These are phyloP conservation scores for Fusarium falciforme DNA, from an alignment of 2,329 filamentous ascomycete species.

Conservation along the genomic window DNA sequence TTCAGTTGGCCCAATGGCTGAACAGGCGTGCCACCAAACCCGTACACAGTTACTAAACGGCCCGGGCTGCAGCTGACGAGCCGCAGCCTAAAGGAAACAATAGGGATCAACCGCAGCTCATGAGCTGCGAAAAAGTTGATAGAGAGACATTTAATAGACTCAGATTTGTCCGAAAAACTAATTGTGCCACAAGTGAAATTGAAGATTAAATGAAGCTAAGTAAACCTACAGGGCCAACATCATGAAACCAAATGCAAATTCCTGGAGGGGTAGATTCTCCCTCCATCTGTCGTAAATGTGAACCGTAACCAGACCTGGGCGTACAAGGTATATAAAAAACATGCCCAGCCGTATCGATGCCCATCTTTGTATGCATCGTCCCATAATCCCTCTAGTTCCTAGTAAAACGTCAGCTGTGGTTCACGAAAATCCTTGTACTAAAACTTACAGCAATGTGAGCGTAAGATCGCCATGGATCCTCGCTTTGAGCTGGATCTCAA, in stretches of 20 bases:
- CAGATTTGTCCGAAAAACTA: neutral
- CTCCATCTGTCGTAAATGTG: neutral
- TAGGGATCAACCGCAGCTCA: neutral
- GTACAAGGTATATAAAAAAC: neutral
- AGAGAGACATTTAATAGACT: neutral
- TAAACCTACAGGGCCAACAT: neutral
- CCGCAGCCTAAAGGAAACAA: neutral
- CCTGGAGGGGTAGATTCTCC: neutral
- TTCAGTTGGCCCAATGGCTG: neutral
- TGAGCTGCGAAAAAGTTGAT: neutral
- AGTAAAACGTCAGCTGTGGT: neutral
- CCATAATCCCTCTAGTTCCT: constrained; percentile 17
- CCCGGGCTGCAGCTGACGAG: neutral
- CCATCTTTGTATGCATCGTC: neutral
- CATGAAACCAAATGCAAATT: neutral
- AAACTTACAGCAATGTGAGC: constrained; percentile 71
- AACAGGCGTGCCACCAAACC: neutral
- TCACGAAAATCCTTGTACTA: neutral
- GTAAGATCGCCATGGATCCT: constrained; percentile 88
- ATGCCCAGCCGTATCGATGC: neutral
- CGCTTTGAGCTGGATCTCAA: constrained; percentile 87
- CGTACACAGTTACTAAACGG: neutral
- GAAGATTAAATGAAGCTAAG: neutral
- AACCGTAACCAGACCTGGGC: neutral
- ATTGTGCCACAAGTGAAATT: neutral